Conservation (phyloP, 192 early-diverging fungal genomes). For the Backusella sp. region DNA sequence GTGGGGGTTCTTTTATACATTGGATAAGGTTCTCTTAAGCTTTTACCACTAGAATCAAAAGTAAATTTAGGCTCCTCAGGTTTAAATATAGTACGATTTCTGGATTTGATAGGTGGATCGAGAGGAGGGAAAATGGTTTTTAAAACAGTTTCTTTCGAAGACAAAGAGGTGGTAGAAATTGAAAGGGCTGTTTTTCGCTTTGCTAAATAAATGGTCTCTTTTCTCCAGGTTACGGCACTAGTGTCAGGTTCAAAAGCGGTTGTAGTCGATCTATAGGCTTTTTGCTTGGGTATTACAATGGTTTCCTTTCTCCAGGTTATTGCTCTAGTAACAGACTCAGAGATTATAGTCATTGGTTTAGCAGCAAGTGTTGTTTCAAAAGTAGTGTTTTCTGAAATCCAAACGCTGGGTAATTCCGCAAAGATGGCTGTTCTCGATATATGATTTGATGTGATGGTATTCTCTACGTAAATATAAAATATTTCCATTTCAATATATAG, state of each 20-base stretch:
- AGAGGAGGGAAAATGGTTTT: neutral
- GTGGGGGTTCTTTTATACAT: neutral
- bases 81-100: neutral
- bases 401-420: neutral
- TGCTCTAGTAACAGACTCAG: too few species aligned
- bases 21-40: neutral
- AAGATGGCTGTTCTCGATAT: too few species aligned
- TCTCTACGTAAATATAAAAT: too few species aligned
- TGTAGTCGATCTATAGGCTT: too few species aligned
- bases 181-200: too few species aligned
- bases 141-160: neutral
- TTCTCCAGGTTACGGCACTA: neutral
- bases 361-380: neutral
- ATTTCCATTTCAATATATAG: too few species aligned
- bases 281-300: too few species aligned
- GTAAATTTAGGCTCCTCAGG: neutral
- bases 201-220: neutral
- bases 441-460: too few species aligned
- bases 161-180: neutral
- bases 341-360: neutral
- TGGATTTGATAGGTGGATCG: neutral
- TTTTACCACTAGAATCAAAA: neutral
- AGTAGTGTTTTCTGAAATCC: neutral
- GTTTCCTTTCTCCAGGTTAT: too few species aligned
- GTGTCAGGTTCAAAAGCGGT: neutral